Evolutionary conservation across 805 yeast genomes (phyloP).

Genomic region (Teunomyces kruisii): DNA sequence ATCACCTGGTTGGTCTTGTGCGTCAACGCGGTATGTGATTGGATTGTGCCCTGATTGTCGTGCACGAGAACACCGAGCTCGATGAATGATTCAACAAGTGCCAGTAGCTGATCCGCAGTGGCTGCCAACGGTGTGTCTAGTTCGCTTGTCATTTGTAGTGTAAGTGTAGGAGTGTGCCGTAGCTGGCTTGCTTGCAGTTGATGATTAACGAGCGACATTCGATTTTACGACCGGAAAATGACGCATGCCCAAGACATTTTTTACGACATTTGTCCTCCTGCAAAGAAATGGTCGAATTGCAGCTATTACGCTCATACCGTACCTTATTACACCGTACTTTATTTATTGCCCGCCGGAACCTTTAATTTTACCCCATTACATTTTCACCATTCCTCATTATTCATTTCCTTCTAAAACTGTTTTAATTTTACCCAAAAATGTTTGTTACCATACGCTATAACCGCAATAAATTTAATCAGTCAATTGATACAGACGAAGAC

Average conservation of each 20-base stretch:
- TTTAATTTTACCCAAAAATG: background rate
- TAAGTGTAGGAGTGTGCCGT: background rate
- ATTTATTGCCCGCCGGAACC: background rate
- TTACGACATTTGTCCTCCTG: background rate
- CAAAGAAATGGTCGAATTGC: background rate
- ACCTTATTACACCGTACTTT: no score
- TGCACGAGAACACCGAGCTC: slow-evolving; percentile 91
- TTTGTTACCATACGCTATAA: slow-evolving; percentile 3
- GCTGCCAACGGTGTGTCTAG: slow-evolving; percentile 21
- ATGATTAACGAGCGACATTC: background rate
- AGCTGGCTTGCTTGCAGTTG: background rate
- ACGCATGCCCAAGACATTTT: background rate
- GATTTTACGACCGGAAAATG: background rate
- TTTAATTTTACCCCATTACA: background rate
- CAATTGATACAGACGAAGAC: background rate
- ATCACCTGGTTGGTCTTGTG: slow-evolving; percentile 43
- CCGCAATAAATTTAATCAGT: background rate
- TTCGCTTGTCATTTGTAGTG: background rate
- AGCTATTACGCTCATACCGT: background rate
- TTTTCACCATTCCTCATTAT: background rate
- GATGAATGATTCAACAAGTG: slow-evolving; percentile 66
- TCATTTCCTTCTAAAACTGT: background rate
- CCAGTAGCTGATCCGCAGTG: slow-evolving; percentile 24
- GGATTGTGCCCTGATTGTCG: slow-evolving; percentile 88
- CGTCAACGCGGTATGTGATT: slow-evolving; percentile 54